Conservation (phyloP, 805 yeast species). For the Lipomyces sp. region DNA sequence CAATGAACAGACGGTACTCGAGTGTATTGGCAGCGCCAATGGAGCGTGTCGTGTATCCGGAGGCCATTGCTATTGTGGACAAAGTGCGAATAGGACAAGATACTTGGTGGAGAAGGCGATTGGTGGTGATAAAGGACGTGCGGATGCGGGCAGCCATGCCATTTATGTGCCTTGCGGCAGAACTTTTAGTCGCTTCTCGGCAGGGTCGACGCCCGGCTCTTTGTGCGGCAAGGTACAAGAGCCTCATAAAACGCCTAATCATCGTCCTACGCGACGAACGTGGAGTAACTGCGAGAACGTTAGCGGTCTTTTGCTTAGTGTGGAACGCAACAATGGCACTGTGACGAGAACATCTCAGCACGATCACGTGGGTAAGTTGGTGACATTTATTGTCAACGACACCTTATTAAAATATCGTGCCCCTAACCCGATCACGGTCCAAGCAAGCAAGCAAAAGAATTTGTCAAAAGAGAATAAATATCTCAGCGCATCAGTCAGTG, state of each 20-base stretch:
- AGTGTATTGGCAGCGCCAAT: slow-evolving; percentile 94
- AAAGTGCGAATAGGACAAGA: neutral
- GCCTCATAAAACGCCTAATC: neutral
- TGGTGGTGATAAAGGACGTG: neutral
- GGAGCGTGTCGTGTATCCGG: slow-evolving; percentile 81
- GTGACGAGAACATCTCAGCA: neutral
- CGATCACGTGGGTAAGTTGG: neutral
- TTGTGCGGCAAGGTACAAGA: neutral
- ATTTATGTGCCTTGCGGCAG: neutral
- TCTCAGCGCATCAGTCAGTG: too few species aligned
- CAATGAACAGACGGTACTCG: slow-evolving; percentile 89
- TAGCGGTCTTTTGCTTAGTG: too few species aligned
- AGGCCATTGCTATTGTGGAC: slow-evolving; percentile 15
- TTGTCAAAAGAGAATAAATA: neutral
- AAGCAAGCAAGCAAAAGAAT: neutral
- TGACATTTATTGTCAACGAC: too few species aligned
- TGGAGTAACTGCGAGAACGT: neutral
- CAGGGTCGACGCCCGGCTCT: neutral
- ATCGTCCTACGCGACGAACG: neutral
- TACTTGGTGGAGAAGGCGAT: neutral
- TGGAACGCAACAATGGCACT: neutral
- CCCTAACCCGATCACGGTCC: neutral
- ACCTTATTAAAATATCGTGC: too few species aligned
- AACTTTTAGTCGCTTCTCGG: neutral
- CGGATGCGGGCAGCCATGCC: slow-evolving; percentile 1